phyloP scores from a whole-genome alignment of 2,329 filamentous ascomycete genomes.

The Monosporascus sp. region DNA sequence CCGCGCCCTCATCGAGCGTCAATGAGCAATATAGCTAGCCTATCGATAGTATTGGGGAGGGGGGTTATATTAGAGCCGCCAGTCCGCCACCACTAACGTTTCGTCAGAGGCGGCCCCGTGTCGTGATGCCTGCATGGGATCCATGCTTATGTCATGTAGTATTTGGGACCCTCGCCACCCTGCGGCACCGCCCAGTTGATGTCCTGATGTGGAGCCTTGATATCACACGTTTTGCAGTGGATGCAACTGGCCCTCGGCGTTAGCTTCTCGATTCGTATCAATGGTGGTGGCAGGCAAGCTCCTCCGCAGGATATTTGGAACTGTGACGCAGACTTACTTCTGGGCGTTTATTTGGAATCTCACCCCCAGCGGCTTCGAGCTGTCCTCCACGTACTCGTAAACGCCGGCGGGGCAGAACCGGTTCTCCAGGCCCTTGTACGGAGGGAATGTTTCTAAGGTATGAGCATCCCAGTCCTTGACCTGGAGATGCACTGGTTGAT shows the following conservation, averaged over 20 bases:
- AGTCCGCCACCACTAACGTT: too few species aligned
- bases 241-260: slow-evolving; percentile 66
- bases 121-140: too few species aligned
- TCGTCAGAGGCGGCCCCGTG: too few species aligned
- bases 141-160: slow-evolving; percentile 56
- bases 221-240: slow-evolving; percentile 99
- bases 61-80: too few species aligned
- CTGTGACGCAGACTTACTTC: slow-evolving; percentile 63
- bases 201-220: slow-evolving; percentile 94
- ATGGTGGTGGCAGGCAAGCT: not conserved
- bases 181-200: slow-evolving; percentile 97
- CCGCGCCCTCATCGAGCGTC: too few species aligned
- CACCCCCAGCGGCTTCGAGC: slow-evolving; percentile 78
- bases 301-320: not conserved
- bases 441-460: slow-evolving; percentile 74
- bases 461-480: slow-evolving; percentile 95
- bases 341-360: slow-evolving; percentile 97
- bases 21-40: too few species aligned
- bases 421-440: slow-evolving; percentile 89
- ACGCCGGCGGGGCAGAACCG: slow-evolving; percentile 96
- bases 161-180: slow-evolving; percentile 74
- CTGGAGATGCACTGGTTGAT: slow-evolving; percentile 93
- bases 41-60: too few species aligned
- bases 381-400: slow-evolving; percentile 96
- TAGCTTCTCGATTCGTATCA: slow-evolving; percentile 17